phyloP scores from a whole-genome alignment of 1,139 yeast genomes.

The Suhomyces kunorum region DNA sequence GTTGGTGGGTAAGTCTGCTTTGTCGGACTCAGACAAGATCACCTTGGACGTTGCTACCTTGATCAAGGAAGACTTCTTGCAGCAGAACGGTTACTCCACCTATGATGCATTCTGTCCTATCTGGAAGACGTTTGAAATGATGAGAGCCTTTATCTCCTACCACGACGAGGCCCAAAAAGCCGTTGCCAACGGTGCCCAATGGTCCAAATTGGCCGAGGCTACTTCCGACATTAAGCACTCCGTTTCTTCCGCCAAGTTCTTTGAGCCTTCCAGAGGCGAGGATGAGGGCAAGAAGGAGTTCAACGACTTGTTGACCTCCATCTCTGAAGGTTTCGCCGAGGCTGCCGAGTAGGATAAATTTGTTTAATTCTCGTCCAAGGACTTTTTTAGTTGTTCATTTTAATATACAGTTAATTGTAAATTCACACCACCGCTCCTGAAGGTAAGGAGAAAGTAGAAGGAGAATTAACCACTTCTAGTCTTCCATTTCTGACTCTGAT shows the following conservation, averaged over 20 bases:
- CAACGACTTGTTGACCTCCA: slow-evolving; percentile 68
- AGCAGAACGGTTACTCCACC: slow-evolving; percentile 97
- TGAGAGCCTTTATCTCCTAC: slow-evolving; percentile 89
- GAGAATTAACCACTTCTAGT: background rate
- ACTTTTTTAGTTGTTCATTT: slow-evolving; percentile 2
- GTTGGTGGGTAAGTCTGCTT: slow-evolving; percentile 96
- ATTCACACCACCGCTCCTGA: background rate
- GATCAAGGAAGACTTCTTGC: slow-evolving; percentile 96
- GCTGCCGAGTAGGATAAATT: slow-evolving; percentile 69
- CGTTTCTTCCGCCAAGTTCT: slow-evolving; percentile 92
- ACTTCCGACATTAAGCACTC: slow-evolving; percentile 90
- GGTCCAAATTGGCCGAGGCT: slow-evolving; percentile 88
- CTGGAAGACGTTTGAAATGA: slow-evolving; percentile 98
- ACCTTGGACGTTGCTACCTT: slow-evolving; percentile 89
- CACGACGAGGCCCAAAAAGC: slow-evolving; percentile 98
- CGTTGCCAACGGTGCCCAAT: slow-evolving; percentile 86
- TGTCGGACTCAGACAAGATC: slow-evolving; percentile 94
- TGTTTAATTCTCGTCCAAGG: slow-evolving; percentile 12
- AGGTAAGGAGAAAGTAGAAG: background rate
- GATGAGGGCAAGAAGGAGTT: slow-evolving; percentile 73
- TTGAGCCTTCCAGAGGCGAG: slow-evolving; percentile 92
- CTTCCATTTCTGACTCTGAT: background rate
- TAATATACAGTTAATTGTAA: slow-evolving; percentile 3
- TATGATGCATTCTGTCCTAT: slow-evolving; percentile 99
- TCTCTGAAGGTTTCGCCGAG: slow-evolving; percentile 91